phyloP scores from a whole-genome alignment of 805 yeast genomes.

The Yarrowia divulgata region DNA sequence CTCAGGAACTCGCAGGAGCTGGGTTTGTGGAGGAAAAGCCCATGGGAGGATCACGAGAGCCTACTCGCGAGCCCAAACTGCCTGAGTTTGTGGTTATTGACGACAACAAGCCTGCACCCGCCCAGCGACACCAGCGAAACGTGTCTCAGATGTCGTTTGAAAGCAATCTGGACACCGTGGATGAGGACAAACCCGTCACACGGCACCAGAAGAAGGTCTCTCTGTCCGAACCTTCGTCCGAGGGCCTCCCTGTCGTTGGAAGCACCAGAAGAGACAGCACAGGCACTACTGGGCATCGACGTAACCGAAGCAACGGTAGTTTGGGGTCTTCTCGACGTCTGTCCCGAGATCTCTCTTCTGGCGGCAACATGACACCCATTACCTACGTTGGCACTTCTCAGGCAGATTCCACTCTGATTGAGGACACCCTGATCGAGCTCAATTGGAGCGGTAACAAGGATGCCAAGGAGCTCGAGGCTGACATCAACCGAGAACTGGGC shows the following conservation, averaged over 20 bases:
- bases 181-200: conserved; percentile 10
- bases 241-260: conserved; percentile 23
- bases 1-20: conserved; percentile 29
- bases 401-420: conserved; percentile 51
- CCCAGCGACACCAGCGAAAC: conserved; percentile 17
- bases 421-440: conserved; percentile 77
- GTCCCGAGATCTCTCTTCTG: conserved; percentile 13
- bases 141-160: conserved; percentile 26
- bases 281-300: conserved; percentile 3
- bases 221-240: conserved; percentile 16
- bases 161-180: conserved; percentile 16
- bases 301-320: conserved; percentile 21
- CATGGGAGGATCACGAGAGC: not conserved
- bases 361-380: conserved; percentile 19
- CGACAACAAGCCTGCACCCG: not conserved
- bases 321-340: conserved; percentile 22
- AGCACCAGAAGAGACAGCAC: conserved; percentile 8
- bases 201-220: conserved; percentile 39
- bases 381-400: conserved; percentile 35
- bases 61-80: conserved; percentile 7
- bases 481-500: conserved; percentile 65
- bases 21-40: conserved; percentile 27
- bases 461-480: conserved; percentile 62
- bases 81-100: conserved; percentile 26
- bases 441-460: conserved; percentile 78